Evolutionary conservation across 768 basidiomycete species (phyloP), one percentile per base, ranked within the genome.

Genomic region (Serendipita sp.): DNA sequence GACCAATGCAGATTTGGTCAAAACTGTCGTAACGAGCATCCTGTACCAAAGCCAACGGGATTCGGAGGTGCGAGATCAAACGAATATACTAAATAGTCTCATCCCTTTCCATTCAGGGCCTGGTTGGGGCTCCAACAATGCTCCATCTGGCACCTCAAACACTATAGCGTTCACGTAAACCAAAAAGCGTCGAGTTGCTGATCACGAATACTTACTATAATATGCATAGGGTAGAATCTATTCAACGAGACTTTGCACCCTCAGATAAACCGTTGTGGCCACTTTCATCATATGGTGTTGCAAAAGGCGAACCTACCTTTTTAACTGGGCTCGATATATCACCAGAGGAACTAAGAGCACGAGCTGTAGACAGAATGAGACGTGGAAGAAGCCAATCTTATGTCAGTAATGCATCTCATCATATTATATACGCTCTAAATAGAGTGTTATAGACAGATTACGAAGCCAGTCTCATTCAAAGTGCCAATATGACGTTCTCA

Each of bases 271-370:
- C 92, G 0, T 48, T 79, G 11, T 96, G 88, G 86, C 86, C 86
- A 13, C 75, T 94, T 0, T 85, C 89, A 0, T 86, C 83, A 0
- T 94, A 88, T 71, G 91, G 79, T 0, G 83, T 89, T 24, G 81
- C 83, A 2, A 95, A 93, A 71, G 70, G 79, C 66, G 89, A 92
- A 68, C 83, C 83, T 0, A 81, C 76, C 24, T 68, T 94, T 3
- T 72, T 96, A 16, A 64, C 74, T 7, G 84, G 82, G 2, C 73
- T 86, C 37, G 92, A 96, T 68, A 78, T 86, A 66, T 87, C 85
- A 0, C 81, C 81, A 0, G 92, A 94, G 70, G 92, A 96, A 73
- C 74, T 94, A 51, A 79, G 88, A 48, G 75, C 86, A 44, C 83
- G 80, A 67, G 87, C 87, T 3, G 76, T 78, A 2, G 73, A 76